Evolutionary conservation across 2,329 filamentous ascomycete genomes (phyloP).

Genomic region (Rhytidhysteron rufulum): DNA sequence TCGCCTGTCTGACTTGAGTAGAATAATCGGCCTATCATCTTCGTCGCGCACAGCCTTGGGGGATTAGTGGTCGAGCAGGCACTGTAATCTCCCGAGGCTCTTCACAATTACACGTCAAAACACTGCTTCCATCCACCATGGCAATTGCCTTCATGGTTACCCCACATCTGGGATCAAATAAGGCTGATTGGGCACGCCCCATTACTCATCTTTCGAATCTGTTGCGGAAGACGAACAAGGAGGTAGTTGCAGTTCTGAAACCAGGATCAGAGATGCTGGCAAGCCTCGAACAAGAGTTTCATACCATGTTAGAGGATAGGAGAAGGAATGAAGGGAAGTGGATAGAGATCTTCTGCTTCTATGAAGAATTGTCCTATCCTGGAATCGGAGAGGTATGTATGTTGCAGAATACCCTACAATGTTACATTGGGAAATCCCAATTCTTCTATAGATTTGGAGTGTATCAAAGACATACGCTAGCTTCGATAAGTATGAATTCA

Average conservation of each 20-base stretch:
- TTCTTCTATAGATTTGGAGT: too few relatives aligned
- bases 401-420: too few relatives aligned
- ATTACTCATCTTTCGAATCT: background rate
- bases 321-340: background rate
- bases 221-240: slow-evolving; percentile 1
- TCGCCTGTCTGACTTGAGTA: background rate
- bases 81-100: background rate
- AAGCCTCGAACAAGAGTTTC: background rate
- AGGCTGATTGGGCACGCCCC: background rate
- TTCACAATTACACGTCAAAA: background rate
- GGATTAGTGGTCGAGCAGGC: background rate
- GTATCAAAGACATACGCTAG: too few relatives aligned
- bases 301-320: slow-evolving; percentile 1
- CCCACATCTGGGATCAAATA: background rate
- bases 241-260: slow-evolving; percentile 4
- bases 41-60: slow-evolving; percentile 2
- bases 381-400: background rate
- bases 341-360: slow-evolving; percentile 1
- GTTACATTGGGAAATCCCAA: too few relatives aligned
- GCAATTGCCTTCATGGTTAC: slow-evolving; percentile 1
- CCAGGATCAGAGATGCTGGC: slow-evolving; percentile 5
- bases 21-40: background rate
- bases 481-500: too few relatives aligned
- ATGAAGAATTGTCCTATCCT: background rate
- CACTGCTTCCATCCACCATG: background rate